Percentiles rank a stretch among this genome's conserved stretches.
These are phyloP conservation scores for Marasmius sp. DNA, from an alignment of 1,284 basidiomycete species.

Conservation along the genomic window DNA sequence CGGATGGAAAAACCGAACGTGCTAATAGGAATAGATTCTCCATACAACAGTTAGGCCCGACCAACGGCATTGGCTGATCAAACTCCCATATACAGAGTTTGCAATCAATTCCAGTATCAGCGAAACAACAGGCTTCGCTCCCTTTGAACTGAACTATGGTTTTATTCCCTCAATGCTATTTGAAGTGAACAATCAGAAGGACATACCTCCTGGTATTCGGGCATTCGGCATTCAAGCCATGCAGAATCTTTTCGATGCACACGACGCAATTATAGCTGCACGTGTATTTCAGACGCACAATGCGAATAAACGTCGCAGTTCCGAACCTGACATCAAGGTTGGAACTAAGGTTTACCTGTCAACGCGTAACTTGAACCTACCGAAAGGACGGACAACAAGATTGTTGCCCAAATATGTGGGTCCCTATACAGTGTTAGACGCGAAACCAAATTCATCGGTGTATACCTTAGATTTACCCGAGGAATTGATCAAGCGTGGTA, in stretches of 20 bases:
- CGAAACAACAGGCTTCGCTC: conserved; percentile 30
- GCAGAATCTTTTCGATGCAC: conserved; percentile 22
- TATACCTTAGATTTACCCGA: conserved; percentile 29
- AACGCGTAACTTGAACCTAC: too few species aligned
- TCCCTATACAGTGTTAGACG: too few species aligned
- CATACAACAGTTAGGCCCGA: conserved; percentile 23
- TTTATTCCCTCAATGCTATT: not conserved
- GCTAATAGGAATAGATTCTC: conserved; percentile 26
- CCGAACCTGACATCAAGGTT: conserved; percentile 6
- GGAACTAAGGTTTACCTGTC: too few species aligned
- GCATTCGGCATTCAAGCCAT: not conserved
- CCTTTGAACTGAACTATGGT: conserved; percentile 36
- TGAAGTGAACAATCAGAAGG: not conserved
- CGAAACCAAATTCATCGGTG: too few species aligned
- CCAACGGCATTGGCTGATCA: conserved; percentile 33
- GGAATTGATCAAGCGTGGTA: conserved; percentile 16
- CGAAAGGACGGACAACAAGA: too few species aligned
- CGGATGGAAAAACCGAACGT: conserved; percentile 20
- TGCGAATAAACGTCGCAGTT: conserved; percentile 20
- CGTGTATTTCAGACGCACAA: conserved; percentile 24
- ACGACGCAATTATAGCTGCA: conserved; percentile 29
- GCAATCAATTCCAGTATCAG: conserved; percentile 15
- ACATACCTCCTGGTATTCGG: not conserved
- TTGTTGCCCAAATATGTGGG: too few species aligned
- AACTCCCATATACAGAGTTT: conserved; percentile 28